Conservation (phyloP, 352 stramenopile genomes). For the Plasmopara viticola region DNA sequence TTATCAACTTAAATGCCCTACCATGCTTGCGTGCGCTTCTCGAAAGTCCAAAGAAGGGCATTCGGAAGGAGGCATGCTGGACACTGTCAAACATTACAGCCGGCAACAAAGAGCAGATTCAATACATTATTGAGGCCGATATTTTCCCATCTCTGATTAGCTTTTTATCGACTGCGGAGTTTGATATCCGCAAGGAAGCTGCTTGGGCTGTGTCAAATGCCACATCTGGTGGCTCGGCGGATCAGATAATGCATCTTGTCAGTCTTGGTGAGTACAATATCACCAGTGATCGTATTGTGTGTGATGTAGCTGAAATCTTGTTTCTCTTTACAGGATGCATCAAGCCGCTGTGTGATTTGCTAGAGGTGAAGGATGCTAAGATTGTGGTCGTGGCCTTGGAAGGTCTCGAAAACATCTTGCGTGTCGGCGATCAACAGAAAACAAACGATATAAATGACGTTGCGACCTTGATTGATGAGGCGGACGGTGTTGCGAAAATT, state of each 20-base stretch:
- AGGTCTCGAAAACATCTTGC: constrained; percentile 98
- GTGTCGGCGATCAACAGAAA: constrained; percentile 76
- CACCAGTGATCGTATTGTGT: neutral
- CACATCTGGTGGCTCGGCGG: constrained; percentile 89
- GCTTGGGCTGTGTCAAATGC: constrained; percentile 99
- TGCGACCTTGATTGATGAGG: constrained; percentile 93
- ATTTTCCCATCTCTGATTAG: constrained; percentile 97
- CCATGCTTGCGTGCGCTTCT: constrained; percentile 94
- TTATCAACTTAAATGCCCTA: constrained; percentile 97
- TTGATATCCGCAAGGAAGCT: constrained; percentile 98
- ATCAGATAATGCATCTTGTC: constrained; percentile 97
- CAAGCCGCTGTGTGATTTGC: constrained; percentile 94
- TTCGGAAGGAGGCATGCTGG: constrained; percentile 99
- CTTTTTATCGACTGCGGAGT: constrained; percentile 95
- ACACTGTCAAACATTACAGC: constrained; percentile 99
- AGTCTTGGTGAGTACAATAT: constrained; percentile 63
- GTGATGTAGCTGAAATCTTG: constrained; percentile 4
- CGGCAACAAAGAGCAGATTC: constrained; percentile 98
- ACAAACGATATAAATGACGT: constrained; percentile 89
- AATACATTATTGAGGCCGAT: constrained; percentile 95
- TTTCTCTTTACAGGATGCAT: constrained; percentile 81
- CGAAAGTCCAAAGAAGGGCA: constrained; percentile 95
- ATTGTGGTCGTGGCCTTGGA: constrained; percentile 98
- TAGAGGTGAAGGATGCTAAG: constrained; percentile 95
- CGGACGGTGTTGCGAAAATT: constrained; percentile 96